Percentiles rank a stretch among this genome's conserved stretches.
phyloP scores from a whole-genome alignment of 2,329 filamentous ascomycete genomes.

The Scedosporium minutisporum region DNA sequence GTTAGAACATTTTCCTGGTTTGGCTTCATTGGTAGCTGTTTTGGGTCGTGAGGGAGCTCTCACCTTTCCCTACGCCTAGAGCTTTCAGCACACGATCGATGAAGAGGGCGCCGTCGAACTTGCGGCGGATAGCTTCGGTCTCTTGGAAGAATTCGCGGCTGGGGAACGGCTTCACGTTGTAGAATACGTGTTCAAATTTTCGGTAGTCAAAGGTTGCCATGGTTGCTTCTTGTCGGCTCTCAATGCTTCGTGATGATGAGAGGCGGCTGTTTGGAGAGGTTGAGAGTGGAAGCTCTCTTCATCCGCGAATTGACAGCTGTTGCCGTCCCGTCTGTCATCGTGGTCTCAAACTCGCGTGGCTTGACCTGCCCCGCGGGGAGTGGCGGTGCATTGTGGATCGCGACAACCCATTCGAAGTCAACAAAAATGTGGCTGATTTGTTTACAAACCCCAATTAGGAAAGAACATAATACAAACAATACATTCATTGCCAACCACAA shows the following conservation, averaged over 20 bases:
- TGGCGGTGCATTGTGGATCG: not conserved
- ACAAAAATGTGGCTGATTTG: slow-evolving; percentile 16
- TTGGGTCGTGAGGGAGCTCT: not conserved
- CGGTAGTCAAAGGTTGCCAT: slow-evolving; percentile 51
- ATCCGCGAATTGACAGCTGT: not conserved
- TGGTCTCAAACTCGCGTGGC: not conserved
- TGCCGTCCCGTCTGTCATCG: not conserved
- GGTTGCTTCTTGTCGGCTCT: not conserved
- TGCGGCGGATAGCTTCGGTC: slow-evolving; percentile 58
- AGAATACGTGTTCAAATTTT: slow-evolving; percentile 60
- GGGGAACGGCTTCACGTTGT: slow-evolving; percentile 46
- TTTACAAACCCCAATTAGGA: slow-evolving; percentile 30
- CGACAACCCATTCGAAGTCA: not conserved
- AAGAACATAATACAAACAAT: slow-evolving; percentile 9
- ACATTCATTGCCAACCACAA: not conserved
- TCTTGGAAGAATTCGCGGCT: slow-evolving; percentile 49
- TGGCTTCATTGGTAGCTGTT: no score
- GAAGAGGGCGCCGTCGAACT: slow-evolving; percentile 62
- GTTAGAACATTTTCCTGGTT: not conserved
- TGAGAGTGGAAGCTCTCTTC: not conserved
- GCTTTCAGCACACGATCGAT: slow-evolving; percentile 68
- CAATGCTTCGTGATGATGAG: not conserved
- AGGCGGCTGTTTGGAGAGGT: not conserved
- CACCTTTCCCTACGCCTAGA: slow-evolving; percentile 61
- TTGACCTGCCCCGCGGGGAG: not conserved